Conservation (phyloP, 345 rosid species). For the Gossypium sturtianum region DNA sequence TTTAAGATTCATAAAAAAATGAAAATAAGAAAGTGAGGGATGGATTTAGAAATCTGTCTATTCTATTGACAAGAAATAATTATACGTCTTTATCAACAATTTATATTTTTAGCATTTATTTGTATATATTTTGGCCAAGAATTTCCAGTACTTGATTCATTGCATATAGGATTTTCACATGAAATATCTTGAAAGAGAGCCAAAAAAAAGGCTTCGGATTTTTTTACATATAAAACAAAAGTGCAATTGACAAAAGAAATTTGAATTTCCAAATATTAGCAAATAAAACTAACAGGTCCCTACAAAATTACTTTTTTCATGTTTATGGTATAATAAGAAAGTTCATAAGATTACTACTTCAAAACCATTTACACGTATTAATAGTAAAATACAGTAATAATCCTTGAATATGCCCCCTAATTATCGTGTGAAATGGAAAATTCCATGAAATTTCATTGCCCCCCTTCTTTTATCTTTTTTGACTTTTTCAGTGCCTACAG, state of each 20-base stretch:
- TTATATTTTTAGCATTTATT: background rate
- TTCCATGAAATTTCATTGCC: slow-evolving; percentile 16
- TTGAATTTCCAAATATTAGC: background rate
- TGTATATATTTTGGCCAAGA: background rate
- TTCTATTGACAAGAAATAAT: background rate
- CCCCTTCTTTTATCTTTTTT: slow-evolving; percentile 21
- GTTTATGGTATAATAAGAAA: background rate
- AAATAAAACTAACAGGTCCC: background rate
- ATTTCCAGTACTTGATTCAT: background rate
- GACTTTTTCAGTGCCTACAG: slow-evolving; percentile 19
- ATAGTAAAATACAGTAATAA: background rate
- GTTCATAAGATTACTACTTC: background rate
- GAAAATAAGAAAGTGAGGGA: background rate
- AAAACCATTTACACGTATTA: background rate
- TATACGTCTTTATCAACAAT: background rate
- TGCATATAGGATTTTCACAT: background rate
- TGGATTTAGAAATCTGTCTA: background rate
- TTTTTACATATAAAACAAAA: background rate
- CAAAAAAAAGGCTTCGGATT: background rate
- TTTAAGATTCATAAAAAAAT: background rate
- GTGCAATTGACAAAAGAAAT: background rate
- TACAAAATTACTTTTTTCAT: background rate
- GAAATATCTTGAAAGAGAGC: background rate
- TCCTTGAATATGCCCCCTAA: background rate
- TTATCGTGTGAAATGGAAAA: background rate